Conservation (phyloP, 2,329 filamentous ascomycete species). For the Aspergillus novoparasiticus region DNA sequence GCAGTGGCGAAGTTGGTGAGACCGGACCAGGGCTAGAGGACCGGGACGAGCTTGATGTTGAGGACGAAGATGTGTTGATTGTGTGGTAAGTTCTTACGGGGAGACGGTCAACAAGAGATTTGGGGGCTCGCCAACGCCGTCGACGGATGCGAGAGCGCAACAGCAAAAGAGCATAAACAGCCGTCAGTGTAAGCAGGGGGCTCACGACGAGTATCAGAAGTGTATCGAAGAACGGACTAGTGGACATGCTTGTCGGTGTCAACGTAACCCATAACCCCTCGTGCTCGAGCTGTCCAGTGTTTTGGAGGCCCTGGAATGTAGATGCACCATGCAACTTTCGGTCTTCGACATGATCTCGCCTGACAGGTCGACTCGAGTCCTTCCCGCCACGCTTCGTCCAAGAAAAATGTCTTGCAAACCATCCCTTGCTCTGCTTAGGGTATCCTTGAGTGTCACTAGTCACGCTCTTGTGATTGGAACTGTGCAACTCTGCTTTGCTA, state of each 20-base stretch:
- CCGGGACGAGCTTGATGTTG: conserved; percentile 58
- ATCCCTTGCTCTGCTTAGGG: conserved; percentile 25
- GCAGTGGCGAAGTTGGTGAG: conserved; percentile 77
- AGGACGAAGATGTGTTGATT: conserved; percentile 65
- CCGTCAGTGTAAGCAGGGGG: conserved; percentile 85
- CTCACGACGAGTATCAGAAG: conserved; percentile 95
- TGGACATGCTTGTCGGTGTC: conserved; percentile 82
- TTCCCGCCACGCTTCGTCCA: conserved; percentile 26
- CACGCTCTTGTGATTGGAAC: conserved; percentile 13
- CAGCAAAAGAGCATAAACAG: conserved; percentile 87
- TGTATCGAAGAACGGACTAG: conserved; percentile 93
- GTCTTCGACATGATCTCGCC: conserved; percentile 21
- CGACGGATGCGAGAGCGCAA: conserved; percentile 85
- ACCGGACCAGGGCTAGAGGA: conserved; percentile 65
- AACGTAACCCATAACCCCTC: conserved; percentile 96
- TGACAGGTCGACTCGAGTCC: conserved; percentile 16
- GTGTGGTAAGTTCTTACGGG: conserved; percentile 95
- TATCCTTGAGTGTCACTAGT: conserved; percentile 14
- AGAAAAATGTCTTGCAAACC: conserved; percentile 40
- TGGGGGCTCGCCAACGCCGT: conserved; percentile 93
- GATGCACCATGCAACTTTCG: conserved; percentile 16
- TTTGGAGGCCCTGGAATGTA: conserved; percentile 19
- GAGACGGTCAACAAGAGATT: conserved; percentile 91
- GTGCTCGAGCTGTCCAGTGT: conserved; percentile 52
- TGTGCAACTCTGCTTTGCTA: conserved; percentile 19